Conservation (phyloP, 805 yeast genomes). For the Candida corydali region DNA sequence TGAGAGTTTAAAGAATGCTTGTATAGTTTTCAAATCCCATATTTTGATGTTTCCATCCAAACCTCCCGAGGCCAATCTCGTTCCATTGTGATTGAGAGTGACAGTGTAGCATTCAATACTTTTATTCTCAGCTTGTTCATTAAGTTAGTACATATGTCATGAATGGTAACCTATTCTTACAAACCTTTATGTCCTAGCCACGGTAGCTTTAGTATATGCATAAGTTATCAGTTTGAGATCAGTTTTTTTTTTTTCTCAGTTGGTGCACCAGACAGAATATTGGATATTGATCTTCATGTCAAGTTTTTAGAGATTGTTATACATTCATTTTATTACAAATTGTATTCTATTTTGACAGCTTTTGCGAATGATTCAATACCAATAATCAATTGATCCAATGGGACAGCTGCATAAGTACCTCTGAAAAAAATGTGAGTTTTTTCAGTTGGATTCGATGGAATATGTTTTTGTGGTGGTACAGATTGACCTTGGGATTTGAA, state of each 20-base stretch:
- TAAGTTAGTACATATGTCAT: conserved; percentile 17
- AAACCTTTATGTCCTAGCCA: conserved; percentile 43
- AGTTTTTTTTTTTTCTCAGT: no score
- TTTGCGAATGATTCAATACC: conserved; percentile 69
- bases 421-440: conserved; percentile 63
- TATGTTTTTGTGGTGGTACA: conserved; percentile 51
- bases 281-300: no score
- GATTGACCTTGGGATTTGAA: conserved; percentile 57
- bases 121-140: conserved; percentile 71
- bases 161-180: no score
- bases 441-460: conserved; percentile 39
- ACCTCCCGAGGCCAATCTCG: conserved; percentile 90
- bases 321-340: conserved; percentile 16
- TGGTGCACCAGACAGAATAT: no score
- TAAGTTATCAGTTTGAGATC: conserved; percentile 9
- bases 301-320: no score
- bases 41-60: conserved; percentile 84
- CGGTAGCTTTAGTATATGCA: conserved; percentile 41
- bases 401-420: conserved; percentile 87
- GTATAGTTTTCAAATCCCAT: conserved; percentile 68
- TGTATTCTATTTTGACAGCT: conserved; percentile 56
- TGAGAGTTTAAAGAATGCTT: conserved; percentile 30
- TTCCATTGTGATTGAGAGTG: conserved; percentile 75
- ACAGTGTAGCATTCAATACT: conserved; percentile 83
- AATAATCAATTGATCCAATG: conserved; percentile 53